Percentiles rank a stretch among this genome's conserved stretches.
These are phyloP conservation scores for Penicillium sp. DNA, from an alignment of 2,329 filamentous ascomycete genomes.

Conservation along the genomic window DNA sequence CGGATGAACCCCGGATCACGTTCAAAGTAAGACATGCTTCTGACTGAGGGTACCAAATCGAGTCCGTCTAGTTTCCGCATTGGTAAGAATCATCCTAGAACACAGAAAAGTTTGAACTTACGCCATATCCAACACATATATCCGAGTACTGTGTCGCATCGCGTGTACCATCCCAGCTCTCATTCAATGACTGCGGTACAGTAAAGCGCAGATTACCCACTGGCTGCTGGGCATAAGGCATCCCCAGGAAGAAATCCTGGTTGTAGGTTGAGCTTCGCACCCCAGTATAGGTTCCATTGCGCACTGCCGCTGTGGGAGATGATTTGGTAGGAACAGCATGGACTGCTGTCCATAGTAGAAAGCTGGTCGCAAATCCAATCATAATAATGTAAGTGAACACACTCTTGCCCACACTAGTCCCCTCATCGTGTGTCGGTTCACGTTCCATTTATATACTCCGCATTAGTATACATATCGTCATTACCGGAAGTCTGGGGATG, in stretches of 20 bases:
- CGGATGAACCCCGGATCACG: conserved; percentile 51
- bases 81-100: neutral
- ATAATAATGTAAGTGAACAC: conserved; percentile 1
- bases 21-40: conserved; percentile 65
- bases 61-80: conserved; percentile 24
- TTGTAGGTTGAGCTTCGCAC: conserved; percentile 39
- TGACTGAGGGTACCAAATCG: conserved; percentile 35
- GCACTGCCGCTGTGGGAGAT: conserved; percentile 33
- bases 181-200: conserved; percentile 50
- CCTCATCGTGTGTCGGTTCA: neutral
- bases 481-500: neutral
- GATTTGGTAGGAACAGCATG: conserved; percentile 22
- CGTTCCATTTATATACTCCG: neutral
- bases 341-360: conserved; percentile 16
- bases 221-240: conserved; percentile 58
- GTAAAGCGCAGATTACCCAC: conserved; percentile 54
- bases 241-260: conserved; percentile 54
- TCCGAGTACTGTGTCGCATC: conserved; percentile 47
- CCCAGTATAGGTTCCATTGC: conserved; percentile 51
- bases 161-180: conserved; percentile 41
- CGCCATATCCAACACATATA: conserved; percentile 53
- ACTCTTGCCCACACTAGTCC: neutral
- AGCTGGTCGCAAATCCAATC: conserved; percentile 1
- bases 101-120: conserved; percentile 22
- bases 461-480: neutral